Percentiles rank a stretch among this genome's conserved stretches.
Evolutionary conservation across 768 basidiomycete species (phyloP).

Genomic region (Leccinum truebloodii): DNA sequence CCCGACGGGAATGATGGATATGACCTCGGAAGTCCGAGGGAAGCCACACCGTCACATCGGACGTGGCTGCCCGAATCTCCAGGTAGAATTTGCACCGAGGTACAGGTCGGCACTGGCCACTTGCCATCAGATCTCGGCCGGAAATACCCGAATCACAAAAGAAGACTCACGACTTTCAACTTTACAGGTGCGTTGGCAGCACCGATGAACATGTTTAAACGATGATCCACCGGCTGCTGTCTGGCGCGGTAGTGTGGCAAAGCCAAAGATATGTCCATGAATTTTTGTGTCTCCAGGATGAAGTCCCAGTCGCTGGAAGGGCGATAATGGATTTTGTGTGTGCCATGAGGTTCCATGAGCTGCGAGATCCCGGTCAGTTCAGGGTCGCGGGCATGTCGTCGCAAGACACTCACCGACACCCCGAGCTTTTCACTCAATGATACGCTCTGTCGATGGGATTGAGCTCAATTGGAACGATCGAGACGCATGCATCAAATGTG

Average conservation of each 20-base stretch:
- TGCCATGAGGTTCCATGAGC: slow-evolving; percentile 43
- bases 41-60: slow-evolving; percentile 74
- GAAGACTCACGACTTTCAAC: slow-evolving; percentile 66
- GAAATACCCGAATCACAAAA: not conserved
- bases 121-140: slow-evolving; percentile 1
- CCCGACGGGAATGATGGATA: slow-evolving; percentile 55
- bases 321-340: slow-evolving; percentile 65
- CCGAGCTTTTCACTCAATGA: slow-evolving; percentile 20
- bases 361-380: slow-evolving; percentile 11
- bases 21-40: slow-evolving; percentile 78
- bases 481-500: not conserved
- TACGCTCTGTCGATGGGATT: slow-evolving; percentile 25
- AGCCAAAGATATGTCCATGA: slow-evolving; percentile 66
- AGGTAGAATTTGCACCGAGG: slow-evolving; percentile 59
- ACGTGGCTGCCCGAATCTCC: slow-evolving; percentile 62
- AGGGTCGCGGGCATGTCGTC: not conserved
- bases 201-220: slow-evolving; percentile 67
- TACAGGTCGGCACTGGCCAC: slow-evolving; percentile 55
- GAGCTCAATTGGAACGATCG: not conserved
- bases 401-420: slow-evolving; percentile 14
- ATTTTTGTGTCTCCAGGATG: slow-evolving; percentile 50
- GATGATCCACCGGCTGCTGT: slow-evolving; percentile 69
- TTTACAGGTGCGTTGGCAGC: slow-evolving; percentile 56
- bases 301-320: slow-evolving; percentile 67
- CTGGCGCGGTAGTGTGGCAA: slow-evolving; percentile 80